These are phyloP conservation scores for Candida ulmi DNA, from an alignment of 805 yeast genomes.

Conservation along the genomic window DNA sequence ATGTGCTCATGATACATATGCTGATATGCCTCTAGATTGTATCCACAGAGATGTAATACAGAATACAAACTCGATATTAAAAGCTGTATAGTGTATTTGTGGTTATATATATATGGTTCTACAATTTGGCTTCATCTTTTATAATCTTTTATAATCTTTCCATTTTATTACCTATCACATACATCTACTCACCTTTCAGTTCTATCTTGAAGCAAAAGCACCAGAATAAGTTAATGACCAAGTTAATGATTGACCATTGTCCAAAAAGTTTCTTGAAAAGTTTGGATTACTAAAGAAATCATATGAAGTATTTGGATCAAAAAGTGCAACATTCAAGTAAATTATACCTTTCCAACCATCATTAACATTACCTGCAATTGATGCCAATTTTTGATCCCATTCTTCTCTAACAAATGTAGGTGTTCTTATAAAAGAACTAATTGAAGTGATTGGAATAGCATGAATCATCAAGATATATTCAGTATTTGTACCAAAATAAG, in stretches of 20 bases:
- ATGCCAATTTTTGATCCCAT: slow-evolving; percentile 48
- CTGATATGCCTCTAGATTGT: no score
- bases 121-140: no score
- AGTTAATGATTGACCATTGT: slow-evolving; percentile 80
- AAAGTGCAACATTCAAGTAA: slow-evolving; percentile 68
- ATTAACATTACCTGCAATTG: slow-evolving; percentile 41
- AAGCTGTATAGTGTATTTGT: no score
- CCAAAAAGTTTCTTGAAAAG: slow-evolving; percentile 56
- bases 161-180: no score
- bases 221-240: slow-evolving; percentile 83
- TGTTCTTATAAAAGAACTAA: slow-evolving; percentile 54
- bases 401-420: slow-evolving; percentile 54
- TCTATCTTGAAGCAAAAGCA: slow-evolving; percentile 22
- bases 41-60: no score
- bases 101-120: no score
- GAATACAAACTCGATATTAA: no score
- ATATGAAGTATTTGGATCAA: slow-evolving; percentile 61
- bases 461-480: slow-evolving; percentile 78
- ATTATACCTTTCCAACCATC: slow-evolving; percentile 75
- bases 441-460: slow-evolving; percentile 68
- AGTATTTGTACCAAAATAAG: slow-evolving; percentile 67
- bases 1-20: no score
- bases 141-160: no score
- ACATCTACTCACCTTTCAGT: no score
- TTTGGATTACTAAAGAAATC: slow-evolving; percentile 48